Evolutionary conservation across 1,139 yeast species (phyloP).

Genomic region (Lipomyces yarrowii): DNA sequence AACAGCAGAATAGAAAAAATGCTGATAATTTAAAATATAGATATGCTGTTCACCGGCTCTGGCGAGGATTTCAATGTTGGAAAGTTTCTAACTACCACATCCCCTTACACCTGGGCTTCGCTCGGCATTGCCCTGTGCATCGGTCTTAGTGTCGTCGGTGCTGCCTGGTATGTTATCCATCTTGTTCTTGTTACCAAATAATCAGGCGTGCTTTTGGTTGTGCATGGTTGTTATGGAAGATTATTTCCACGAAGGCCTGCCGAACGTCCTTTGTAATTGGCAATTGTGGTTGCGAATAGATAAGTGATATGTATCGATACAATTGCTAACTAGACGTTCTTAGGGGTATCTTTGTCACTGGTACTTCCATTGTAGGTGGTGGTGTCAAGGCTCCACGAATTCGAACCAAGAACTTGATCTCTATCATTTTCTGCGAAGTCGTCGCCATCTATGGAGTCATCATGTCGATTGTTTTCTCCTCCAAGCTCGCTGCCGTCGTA

Average conservation of each 20-base stretch:
- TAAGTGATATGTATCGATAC: too few relatives aligned
- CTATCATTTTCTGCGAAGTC: slow-evolving; percentile 96
- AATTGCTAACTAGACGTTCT: background rate
- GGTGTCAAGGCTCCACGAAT: slow-evolving; percentile 98
- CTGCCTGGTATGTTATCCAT: slow-evolving; percentile 73
- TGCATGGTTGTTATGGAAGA: background rate
- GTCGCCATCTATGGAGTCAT: slow-evolving; percentile 98
- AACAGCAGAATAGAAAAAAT: background rate
- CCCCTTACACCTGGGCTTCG: slow-evolving; percentile 97
- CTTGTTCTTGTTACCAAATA: background rate
- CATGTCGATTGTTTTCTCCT: slow-evolving; percentile 95
- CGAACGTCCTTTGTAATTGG: background rate
- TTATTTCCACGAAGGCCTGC: background rate
- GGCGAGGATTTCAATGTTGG: slow-evolving; percentile 93
- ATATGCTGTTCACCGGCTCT: slow-evolving; percentile 87
- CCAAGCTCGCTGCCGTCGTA: slow-evolving; percentile 79
- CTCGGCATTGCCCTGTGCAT: slow-evolving; percentile 91
- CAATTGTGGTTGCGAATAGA: background rate
- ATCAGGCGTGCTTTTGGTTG: background rate
- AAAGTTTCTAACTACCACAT: slow-evolving; percentile 75
- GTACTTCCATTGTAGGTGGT: slow-evolving; percentile 93
- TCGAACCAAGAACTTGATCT: slow-evolving; percentile 90
- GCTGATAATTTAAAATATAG: slow-evolving; percentile 35
- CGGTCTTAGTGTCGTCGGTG: slow-evolving; percentile 94
- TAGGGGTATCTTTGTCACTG: slow-evolving; percentile 91